Evolutionary conservation across 2,329 filamentous ascomycete genomes (phyloP), one percentile per base, ranked within the genome.

Genomic region (Fusarium tanahbumbuense): DNA sequence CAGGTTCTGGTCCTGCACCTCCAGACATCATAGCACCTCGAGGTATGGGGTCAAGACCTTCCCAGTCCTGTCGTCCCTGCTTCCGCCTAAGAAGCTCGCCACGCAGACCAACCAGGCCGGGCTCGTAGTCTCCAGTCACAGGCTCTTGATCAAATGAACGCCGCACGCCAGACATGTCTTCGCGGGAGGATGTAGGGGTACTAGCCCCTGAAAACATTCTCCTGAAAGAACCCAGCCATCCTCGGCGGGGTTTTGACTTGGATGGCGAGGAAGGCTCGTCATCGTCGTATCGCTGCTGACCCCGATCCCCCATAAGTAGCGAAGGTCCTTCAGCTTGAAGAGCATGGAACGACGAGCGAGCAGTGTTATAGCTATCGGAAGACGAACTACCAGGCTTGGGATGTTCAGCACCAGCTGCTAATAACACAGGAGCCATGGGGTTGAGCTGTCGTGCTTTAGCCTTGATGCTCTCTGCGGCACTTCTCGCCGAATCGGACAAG

Each of bases 141-240:
- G 76, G 74, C 52, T 78, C 74, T 59, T 79, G 70, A 34, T 80
- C 78, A 30, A 79, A 72, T 2, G 78, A 79, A 54, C 74, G 78
- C 12, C 78, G 75, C 6, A 74, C 63, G 32, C 76, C 67, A 8
- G 76, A 64, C 47, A 76, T 76, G n/a, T 73, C 73, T 32, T 79
- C 78, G 7, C 61, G 71, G 13, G 74, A 75, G 5, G 72, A 75
- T 15, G 60, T 72, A 25, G 73, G 73, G 18, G 76, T 75, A 27
- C 73, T 74, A 11, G 85, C 85, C 42, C 80, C 84, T 53, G 78
- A 80, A 45, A 93, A 87, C 13, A 90, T 90, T 40, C 90, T 85
- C 20, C 88, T 85, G 22, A 94, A 78, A 49, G 88, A 92, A 23
- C 91, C 91, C 13, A 94, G 81, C 89, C 91, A 93, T 25, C 86